Evolutionary conservation across 2,329 filamentous ascomycete genomes (phyloP), one percentile per base, ranked within the genome.

Genomic region (Aspergillus alliaceus): DNA sequence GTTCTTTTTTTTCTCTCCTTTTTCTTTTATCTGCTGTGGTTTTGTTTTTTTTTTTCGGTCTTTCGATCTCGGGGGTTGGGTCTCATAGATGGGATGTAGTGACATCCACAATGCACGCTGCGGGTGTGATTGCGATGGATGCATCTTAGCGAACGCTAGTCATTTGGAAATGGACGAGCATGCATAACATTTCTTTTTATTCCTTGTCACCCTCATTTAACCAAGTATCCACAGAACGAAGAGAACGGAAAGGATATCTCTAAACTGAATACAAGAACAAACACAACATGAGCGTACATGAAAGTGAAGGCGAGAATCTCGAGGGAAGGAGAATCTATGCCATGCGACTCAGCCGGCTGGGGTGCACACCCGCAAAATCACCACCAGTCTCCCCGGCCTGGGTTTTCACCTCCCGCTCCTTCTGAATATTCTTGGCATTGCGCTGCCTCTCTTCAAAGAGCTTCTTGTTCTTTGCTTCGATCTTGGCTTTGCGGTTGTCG

Each of bases 381-480:
- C 56, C 35, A 9, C 58, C 54, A n/a, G 57, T 34, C 48, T 63
- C 60, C 25, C 61, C 58, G 14, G 12, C 25, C 51, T 65, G 61
- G 2, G 54, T 39, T 51, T 63, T 72, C 62, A 72, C 74, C 54
- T 66, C 69, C 71, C 77, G 75, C 63, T 75, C 74, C 67, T 80
- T 78, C 57, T 74, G 71, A 62, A 78, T 74, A 62, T 77, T 74
- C 74, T 84, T 79, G 15, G 77, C 75, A 54, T 79, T 75, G 44
- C 83, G 77, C 56, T 82, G 79, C 55, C 86, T 80, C 76, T 89
- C 81, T 62, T 87, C 91, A 64, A 90, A 85, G 50, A 97, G 82
- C 77, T 93, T 93, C 68, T 84, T 80, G 78, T 98, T 97, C 84
- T 96, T 97, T 57, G 83, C 83, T 68, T 85, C 82, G 73, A 98